Base-by-base conservation (phyloP, 2,329 filamentous ascomycete species). In the Clonostachys rosea region DNA sequence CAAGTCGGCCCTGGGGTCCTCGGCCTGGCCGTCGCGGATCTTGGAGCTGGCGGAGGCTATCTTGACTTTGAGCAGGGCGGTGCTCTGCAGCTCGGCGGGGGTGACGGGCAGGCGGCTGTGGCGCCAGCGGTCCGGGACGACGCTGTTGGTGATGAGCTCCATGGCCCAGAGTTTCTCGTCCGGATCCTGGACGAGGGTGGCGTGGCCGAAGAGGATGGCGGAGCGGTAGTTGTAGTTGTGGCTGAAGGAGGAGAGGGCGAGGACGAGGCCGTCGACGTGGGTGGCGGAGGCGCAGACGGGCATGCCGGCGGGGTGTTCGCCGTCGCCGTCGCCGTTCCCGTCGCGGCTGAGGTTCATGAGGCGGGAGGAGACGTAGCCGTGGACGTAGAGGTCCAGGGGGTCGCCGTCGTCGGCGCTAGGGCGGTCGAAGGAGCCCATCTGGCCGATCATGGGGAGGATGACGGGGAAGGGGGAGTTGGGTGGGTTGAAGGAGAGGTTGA, bases 151-250 rank as follows among this genome's bases (percentile, higher is more conserved):
- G 61, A 95, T 86, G 48, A 87, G 70, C 56, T 84, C 69, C 82
- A 95, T 86, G 8, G 89, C 89, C 68, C 80, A 94, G 6, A 88
- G 61, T 60, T 88, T 88, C 70, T 95, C 90, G 4, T 75, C 78
- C 0, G 68, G 63, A 50, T 86, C 80, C 3, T 80, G 78, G 7
- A 95, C 87, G 2, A 86, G 65, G 9, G 67, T 73, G 1, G 86
- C 90, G 61, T 84, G 79, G 2, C 90, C 91, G 59, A 92, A 90
- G 12, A 94, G 73, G 9, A 90, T 72, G 11, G 87, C 87, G 37
- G 84, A 89, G 52, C 89, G 87, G 70, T 94, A 95, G 72, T 95
- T 92, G 73, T 89, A 91, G 69, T 81, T 88, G 71, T 95, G 89
- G 49, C 79, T 81, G 70, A 89, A 87, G 12, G 89, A 87, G 0